Conservation (phyloP, 441 rosid genomes). For the Omphalea diandra region DNA sequence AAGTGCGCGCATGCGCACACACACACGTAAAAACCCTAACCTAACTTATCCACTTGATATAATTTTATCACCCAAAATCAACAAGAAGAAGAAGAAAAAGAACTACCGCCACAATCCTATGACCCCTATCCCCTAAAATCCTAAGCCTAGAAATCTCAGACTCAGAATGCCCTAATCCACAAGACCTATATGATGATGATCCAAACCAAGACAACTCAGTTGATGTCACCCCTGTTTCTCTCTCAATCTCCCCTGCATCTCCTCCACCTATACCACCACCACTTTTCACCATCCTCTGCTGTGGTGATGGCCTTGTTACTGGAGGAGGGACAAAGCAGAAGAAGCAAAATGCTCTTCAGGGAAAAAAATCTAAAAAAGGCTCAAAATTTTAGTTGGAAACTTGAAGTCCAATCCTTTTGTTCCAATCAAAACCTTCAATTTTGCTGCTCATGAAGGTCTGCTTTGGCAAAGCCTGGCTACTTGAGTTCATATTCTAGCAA, state of each 20-base stretch:
- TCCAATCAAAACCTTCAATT: constrained; percentile 59
- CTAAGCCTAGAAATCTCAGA: constrained; percentile 26
- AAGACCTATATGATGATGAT: constrained; percentile 25
- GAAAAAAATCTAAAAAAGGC: constrained; percentile 47
- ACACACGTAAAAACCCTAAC: too few relatives aligned
- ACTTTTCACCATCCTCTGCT: constrained; percentile 26
- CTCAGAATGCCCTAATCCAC: constrained; percentile 18
- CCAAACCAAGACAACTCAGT: constrained; percentile 38
- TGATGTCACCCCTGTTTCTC: constrained; percentile 22
- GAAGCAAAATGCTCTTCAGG: constrained; percentile 35
- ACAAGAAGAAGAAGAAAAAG: neutral
- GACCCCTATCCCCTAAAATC: constrained; percentile 28
- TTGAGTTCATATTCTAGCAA: too few relatives aligned
- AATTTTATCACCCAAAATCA: constrained; percentile 3
- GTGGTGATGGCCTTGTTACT: constrained; percentile 51
- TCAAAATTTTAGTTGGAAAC: constrained; percentile 36
- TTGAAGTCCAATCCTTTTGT: constrained; percentile 63
- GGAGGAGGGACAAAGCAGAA: constrained; percentile 40
- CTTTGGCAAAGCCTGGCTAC: constrained; percentile 50
- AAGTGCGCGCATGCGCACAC: too few relatives aligned
- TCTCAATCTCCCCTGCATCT: constrained; percentile 20
- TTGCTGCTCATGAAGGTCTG: constrained; percentile 50
- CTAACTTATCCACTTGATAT: too few relatives aligned
- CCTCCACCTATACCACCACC: neutral
- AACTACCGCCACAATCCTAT: constrained; percentile 7